Base-by-base conservation (phyloP, 306 rosid species). In the Vicia villosa region DNA sequence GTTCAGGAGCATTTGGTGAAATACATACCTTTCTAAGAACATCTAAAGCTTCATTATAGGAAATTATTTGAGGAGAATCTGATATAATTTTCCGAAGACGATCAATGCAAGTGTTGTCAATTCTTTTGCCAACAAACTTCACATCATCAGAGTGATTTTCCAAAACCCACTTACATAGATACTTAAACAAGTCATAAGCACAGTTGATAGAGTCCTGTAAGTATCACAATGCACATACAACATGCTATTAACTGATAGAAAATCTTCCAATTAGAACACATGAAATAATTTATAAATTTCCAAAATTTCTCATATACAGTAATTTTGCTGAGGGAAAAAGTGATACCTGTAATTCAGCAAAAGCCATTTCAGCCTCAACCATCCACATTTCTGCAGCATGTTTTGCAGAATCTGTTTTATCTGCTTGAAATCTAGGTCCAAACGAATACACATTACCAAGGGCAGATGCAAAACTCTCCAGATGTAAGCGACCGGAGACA, bases 341-440 rank as follows among this genome's bases (percentile, higher is more conserved):
- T 21, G 68, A 56, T 91, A 95, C 99, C 96, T 85, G 74, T 2
- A 91, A 69, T 50, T 86, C 73, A 30, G 97, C 74, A 79, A 95
- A 95, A 22, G 99, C 99, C 91, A 95, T 77, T 87, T 95, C 97
- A 60, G 81, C 83, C 80, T 95, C 97, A 75, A 95, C 81, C 87
- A 81, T 82, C 95, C 95, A 91, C 96, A 86, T 91, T 80, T 95
- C 97, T 8, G 97, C 89, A 14, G 83, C 83, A 50, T 79, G 88
- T 74, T 82, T 86, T 36, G 88, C 54, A 19, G 91, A 80, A 76
- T 87, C 86, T 0, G 73, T 66, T 80, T 58, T 77, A 59, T 78
- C 86, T 54, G 89, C 97, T 51, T 54, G 81, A 70, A 95, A 91
- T 74, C 95, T 82, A 11, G 99, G 99, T 20, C 96, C 99, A 63